Conservation (phyloP, 2,329 filamentous ascomycete genomes). For the Alternaria rosae region DNA sequence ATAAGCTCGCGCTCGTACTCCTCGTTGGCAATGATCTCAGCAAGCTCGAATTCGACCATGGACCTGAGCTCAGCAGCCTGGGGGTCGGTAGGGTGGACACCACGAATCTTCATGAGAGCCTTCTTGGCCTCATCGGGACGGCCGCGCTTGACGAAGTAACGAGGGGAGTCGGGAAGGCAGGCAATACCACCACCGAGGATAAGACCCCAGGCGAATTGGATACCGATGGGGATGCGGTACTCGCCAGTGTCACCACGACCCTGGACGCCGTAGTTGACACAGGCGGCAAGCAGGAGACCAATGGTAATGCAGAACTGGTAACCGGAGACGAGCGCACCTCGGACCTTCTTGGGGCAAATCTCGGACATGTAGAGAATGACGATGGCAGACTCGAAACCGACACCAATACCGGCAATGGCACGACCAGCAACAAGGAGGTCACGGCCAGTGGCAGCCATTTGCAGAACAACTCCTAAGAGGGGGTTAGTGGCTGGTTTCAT, state of each 20-base stretch:
- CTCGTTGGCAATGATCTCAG: conserved; percentile 88
- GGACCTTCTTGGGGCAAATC: conserved; percentile 75
- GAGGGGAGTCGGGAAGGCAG: conserved; percentile 82
- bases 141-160: conserved; percentile 85
- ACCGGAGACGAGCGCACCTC: conserved; percentile 75
- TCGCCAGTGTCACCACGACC: conserved; percentile 67
- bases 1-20: conserved; percentile 72
- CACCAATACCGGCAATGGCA: background rate
- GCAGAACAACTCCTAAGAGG: conserved; percentile 48
- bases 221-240: conserved; percentile 76
- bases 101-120: conserved; percentile 1
- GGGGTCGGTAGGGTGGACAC: background rate
- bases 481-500: conserved; percentile 43
- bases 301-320: conserved; percentile 87
- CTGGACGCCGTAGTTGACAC: conserved; percentile 76
- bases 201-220: conserved; percentile 82
- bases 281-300: conserved; percentile 76
- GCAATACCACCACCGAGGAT: conserved; percentile 76
- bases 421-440: conserved; percentile 2
- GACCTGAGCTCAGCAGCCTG: background rate
- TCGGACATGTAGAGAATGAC: conserved; percentile 80
- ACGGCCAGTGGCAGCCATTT: background rate
- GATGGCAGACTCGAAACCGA: conserved; percentile 47
- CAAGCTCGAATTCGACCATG: conserved; percentile 73
- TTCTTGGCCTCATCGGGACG: conserved; percentile 69